Percentiles rank a stretch among this genome's conserved stretches.
These are phyloP conservation scores for Penicillium sp. DNA, from an alignment of 2,329 filamentous ascomycete genomes.

Conservation along the genomic window DNA sequence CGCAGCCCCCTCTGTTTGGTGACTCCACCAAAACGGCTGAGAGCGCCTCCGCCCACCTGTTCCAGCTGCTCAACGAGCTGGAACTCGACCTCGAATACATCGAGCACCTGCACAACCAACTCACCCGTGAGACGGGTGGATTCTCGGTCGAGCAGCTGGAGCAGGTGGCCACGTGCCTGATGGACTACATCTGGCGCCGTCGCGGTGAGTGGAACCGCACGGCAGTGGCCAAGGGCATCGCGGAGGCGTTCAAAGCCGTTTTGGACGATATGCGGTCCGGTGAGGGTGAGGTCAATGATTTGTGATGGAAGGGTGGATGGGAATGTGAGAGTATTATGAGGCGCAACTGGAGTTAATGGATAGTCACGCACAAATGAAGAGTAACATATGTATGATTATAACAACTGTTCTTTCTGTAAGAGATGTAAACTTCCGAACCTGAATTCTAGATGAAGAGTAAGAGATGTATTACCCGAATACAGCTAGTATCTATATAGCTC, in stretches of 20 bases:
- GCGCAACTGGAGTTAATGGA: constrained; percentile 4
- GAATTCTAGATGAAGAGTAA: not conserved
- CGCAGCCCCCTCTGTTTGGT: constrained; percentile 39
- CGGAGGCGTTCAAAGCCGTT: constrained; percentile 66
- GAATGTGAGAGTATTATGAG: constrained; percentile 4
- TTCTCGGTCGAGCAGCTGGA: constrained; percentile 91
- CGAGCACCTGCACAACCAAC: constrained; percentile 54
- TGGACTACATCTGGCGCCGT: constrained; percentile 81
- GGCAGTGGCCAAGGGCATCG: constrained; percentile 60
- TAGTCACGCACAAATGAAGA: not conserved
- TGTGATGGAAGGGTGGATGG: not conserved
- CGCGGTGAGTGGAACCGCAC: constrained; percentile 79
- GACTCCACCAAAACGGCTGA: constrained; percentile 26
- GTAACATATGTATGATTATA: not conserved
- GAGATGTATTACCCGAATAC: too few relatives aligned
- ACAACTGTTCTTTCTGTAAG: not conserved
- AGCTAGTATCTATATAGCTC: too few relatives aligned
- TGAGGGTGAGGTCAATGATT: too few relatives aligned
- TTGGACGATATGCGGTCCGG: constrained; percentile 54
- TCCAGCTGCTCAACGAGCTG: constrained; percentile 33
- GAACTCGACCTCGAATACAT: constrained; percentile 50
- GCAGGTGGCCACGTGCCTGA: constrained; percentile 83
- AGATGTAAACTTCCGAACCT: not conserved
- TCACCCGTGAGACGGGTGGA: constrained; percentile 65
- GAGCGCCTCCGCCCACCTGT: constrained; percentile 26